These are phyloP conservation scores for Talaromyces borbonicus DNA, from an alignment of 495 filamentous ascomycete species.

Conservation along the genomic window DNA sequence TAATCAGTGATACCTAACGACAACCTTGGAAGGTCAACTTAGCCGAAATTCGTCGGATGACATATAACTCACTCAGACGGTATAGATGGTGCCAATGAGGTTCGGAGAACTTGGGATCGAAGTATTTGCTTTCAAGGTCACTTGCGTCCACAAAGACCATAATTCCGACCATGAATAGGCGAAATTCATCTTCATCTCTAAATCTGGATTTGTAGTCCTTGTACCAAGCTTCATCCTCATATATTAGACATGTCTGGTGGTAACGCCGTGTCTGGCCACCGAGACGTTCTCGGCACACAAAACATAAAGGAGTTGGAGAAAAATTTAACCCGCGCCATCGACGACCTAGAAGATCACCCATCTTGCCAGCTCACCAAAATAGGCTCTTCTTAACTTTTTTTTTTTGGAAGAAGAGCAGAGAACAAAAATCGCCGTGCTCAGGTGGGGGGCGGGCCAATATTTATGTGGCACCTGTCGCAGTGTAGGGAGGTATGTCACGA, in stretches of 20 bases:
- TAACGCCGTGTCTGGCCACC: neutral
- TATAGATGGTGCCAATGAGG: neutral
- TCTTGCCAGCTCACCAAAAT: neutral
- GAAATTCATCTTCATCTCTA: too few relatives aligned
- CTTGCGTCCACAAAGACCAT: neutral
- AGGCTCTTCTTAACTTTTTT: neutral
- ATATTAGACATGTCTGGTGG: neutral
- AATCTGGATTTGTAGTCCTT: neutral
- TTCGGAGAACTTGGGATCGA: neutral
- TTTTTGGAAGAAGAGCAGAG: too few relatives aligned
- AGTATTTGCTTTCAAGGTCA: neutral
- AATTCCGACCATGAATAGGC: neutral
- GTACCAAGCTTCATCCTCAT: neutral
- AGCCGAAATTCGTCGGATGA: too few relatives aligned
- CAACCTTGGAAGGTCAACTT: too few relatives aligned
- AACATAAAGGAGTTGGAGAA: neutral
- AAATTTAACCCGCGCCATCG: neutral
- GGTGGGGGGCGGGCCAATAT: too few relatives aligned
- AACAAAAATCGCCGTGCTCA: too few relatives aligned
- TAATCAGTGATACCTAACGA: too few relatives aligned
- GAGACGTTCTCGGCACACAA: neutral
- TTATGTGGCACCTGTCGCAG: too few relatives aligned
- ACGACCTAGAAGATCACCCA: neutral
- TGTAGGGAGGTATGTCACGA: neutral
- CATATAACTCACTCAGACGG: neutral